Conservation (phyloP, 73 alveolate species). For the Paramecium primaurelia region DNA sequence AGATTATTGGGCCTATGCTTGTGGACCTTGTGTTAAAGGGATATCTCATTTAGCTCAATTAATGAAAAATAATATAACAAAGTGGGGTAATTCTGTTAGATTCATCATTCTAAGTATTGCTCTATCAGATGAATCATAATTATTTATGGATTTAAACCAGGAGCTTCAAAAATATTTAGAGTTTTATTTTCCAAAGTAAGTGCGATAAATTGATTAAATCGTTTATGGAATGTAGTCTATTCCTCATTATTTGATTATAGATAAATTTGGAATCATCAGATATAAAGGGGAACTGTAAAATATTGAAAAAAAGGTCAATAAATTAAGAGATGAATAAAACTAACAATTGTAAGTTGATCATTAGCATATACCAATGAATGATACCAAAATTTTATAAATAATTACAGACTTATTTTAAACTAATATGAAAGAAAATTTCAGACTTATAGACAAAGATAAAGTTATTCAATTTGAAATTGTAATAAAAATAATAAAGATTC, state of each 20-base stretch:
- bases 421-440: neutral
- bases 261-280: neutral
- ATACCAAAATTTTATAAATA: neutral
- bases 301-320: neutral
- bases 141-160: neutral
- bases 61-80: neutral
- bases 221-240: neutral
- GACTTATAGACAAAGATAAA: neutral
- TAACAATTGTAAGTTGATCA: neutral
- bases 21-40: neutral
- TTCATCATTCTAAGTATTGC: neutral
- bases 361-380: neutral
- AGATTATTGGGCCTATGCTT: neutral
- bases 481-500: neutral
- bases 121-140: neutral
- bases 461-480: neutral
- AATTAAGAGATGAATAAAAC: neutral
- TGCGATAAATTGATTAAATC: neutral
- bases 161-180: neutral
- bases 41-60: neutral
- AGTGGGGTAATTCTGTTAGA: neutral
- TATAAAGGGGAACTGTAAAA: neutral
- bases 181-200: neutral
- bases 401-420: neutral
- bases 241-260: neutral